Conservation (phyloP, 106 monocot genomes). For the Dioscorea dumetorum region DNA sequence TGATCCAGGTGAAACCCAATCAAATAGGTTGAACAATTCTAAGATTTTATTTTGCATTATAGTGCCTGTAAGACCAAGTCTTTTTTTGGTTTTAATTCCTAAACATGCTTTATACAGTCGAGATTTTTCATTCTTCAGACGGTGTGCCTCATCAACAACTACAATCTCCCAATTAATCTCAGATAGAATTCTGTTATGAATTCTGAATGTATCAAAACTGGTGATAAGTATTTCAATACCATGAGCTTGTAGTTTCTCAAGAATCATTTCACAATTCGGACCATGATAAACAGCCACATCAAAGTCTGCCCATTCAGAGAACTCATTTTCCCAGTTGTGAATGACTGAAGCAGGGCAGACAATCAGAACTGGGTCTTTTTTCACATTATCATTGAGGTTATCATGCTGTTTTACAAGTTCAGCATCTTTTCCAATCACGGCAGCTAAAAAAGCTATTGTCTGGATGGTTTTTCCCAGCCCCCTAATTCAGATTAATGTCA, state of each 20-base stretch:
- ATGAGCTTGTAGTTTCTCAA: slow-evolving; percentile 51
- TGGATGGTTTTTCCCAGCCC: slow-evolving; percentile 96
- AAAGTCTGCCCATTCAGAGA: slow-evolving; percentile 71
- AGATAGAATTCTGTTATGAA: slow-evolving; percentile 60
- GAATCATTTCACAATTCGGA: slow-evolving; percentile 80
- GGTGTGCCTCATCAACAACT: slow-evolving; percentile 90
- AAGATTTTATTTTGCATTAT: slow-evolving; percentile 94
- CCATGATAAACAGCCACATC: slow-evolving; percentile 82
- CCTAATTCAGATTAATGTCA: slow-evolving; percentile 26
- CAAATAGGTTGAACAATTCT: slow-evolving; percentile 94
- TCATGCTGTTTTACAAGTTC: slow-evolving; percentile 17
- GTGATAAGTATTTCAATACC: slow-evolving; percentile 71
- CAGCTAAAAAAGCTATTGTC: slow-evolving; percentile 86
- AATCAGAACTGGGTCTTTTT: slow-evolving; percentile 56
- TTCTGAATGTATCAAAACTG: slow-evolving; percentile 92
- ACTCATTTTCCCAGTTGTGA: slow-evolving; percentile 92
- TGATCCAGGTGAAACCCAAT: slow-evolving; percentile 88
- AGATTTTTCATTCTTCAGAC: slow-evolving; percentile 95
- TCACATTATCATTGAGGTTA: slow-evolving; percentile 1
- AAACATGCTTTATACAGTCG: slow-evolving; percentile 69
- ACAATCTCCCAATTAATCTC: slow-evolving; percentile 71
- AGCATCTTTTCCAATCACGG: slow-evolving; percentile 52
- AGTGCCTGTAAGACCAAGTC: slow-evolving; percentile 93
- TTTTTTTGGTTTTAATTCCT: slow-evolving; percentile 67
- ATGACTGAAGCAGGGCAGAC: slow-evolving; percentile 96